These are phyloP conservation scores for Ceratorhiza oryzae-sativae DNA, from an alignment of 1,284 basidiomycete species.

Conservation along the genomic window DNA sequence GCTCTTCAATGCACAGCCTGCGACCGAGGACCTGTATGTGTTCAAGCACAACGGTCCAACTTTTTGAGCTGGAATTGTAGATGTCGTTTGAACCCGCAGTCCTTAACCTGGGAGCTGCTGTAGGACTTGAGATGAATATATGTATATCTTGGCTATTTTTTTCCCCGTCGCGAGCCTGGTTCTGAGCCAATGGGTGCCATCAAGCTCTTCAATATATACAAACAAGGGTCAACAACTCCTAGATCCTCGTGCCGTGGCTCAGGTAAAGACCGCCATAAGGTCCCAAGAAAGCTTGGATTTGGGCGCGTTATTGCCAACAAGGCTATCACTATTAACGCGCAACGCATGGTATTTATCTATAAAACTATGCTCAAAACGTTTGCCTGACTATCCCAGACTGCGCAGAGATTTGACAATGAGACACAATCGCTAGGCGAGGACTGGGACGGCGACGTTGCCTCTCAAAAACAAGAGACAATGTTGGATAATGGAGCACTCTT, in stretches of 20 bases:
- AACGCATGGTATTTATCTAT: slow-evolving; percentile 25
- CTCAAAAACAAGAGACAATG: slow-evolving; percentile 25
- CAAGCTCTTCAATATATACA: slow-evolving; percentile 12
- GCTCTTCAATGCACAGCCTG: slow-evolving; percentile 61
- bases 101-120: background rate
- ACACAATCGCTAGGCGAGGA: slow-evolving; percentile 39
- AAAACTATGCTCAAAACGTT: background rate
- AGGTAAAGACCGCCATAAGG: background rate
- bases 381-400: slow-evolving; percentile 12
- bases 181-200: background rate
- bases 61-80: slow-evolving; percentile 2
- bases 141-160: background rate
- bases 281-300: too few relatives aligned
- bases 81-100: background rate
- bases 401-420: slow-evolving; percentile 37
- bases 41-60: slow-evolving; percentile 53
- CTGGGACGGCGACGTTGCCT: slow-evolving; percentile 32
- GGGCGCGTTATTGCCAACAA: background rate
- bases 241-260: background rate
- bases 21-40: slow-evolving; percentile 70
- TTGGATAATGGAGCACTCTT: slow-evolving; percentile 48
- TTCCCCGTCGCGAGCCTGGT: background rate
- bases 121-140: slow-evolving; percentile 8
- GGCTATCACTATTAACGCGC: background rate
- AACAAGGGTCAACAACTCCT: background rate